Percentiles rank a stretch among this genome's conserved stretches.
Evolutionary conservation across 2,329 filamentous ascomycete genomes (phyloP).

Genomic region (Ophiosphaerella herpotricha): DNA sequence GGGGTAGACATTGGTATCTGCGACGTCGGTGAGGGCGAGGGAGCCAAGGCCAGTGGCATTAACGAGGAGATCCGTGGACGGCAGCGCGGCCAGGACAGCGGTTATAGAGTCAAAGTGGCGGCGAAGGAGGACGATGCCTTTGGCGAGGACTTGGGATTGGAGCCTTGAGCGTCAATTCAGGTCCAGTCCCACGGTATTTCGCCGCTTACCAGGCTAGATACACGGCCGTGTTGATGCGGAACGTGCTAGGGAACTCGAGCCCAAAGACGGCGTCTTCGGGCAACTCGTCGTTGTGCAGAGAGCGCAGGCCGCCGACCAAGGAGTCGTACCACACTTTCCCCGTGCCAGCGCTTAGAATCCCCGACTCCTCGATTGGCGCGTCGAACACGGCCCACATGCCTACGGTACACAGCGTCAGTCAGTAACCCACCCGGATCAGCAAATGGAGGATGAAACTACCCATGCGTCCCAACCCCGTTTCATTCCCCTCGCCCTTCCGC

Average conservation of each 20-base stretch:
- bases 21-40: slow-evolving; percentile 77
- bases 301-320: slow-evolving; percentile 44
- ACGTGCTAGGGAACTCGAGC: slow-evolving; percentile 41
- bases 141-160: slow-evolving; percentile 69
- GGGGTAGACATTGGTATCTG: slow-evolving; percentile 73
- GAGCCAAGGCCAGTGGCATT: slow-evolving; percentile 86
- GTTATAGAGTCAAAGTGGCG: slow-evolving; percentile 64
- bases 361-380: slow-evolving; percentile 36
- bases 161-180: slow-evolving; percentile 26
- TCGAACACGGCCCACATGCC: slow-evolving; percentile 38
- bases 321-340: slow-evolving; percentile 51
- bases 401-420: not conserved
- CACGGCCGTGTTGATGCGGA: slow-evolving; percentile 46
- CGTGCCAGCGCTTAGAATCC: slow-evolving; percentile 42
- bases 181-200: not conserved
- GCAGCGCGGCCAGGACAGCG: slow-evolving; percentile 67
- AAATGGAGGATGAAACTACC: not conserved
- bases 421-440: not conserved
- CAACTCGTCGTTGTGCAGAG: slow-evolving; percentile 34
- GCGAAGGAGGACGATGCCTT: slow-evolving; percentile 63
- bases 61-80: slow-evolving; percentile 71
- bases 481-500: slow-evolving; percentile 24
- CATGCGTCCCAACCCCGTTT: slow-evolving; percentile 32
- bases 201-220: slow-evolving; percentile 44
- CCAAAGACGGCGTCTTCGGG: slow-evolving; percentile 46